These are phyloP conservation scores for Knufia fluminis DNA, from an alignment of 2,329 filamentous ascomycete species.

Conservation along the genomic window DNA sequence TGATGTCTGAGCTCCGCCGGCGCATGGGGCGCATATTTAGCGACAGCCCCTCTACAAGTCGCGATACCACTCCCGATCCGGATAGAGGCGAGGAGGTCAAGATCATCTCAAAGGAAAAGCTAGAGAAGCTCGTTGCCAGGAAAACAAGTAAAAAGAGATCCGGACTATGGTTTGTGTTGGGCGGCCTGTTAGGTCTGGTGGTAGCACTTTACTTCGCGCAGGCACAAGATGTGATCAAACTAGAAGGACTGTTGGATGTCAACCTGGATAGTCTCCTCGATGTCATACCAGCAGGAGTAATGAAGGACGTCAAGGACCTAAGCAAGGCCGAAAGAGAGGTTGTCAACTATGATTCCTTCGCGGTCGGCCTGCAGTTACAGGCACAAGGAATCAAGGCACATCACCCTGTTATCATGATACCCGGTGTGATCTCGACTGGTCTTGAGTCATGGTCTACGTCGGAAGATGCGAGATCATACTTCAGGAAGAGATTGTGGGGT, in stretches of 20 bases:
- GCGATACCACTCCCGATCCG: constrained; percentile 21
- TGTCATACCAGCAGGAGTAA: constrained; percentile 73
- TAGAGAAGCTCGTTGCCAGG: constrained; percentile 27
- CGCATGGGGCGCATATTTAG: constrained; percentile 32
- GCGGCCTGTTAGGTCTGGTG: constrained; percentile 83
- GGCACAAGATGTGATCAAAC: constrained; percentile 78
- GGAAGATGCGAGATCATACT: constrained; percentile 76
- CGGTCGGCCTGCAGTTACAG: constrained; percentile 74
- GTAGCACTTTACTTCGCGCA: constrained; percentile 82
- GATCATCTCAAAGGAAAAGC: constrained; percentile 43
- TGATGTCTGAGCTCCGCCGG: constrained; percentile 34
- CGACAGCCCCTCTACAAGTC: constrained; percentile 20
- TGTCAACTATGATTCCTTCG: constrained; percentile 87
- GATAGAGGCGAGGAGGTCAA: constrained; percentile 35
- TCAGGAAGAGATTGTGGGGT: constrained; percentile 89
- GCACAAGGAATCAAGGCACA: constrained; percentile 70
- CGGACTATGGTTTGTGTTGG: constrained; percentile 75
- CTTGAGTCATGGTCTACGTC: constrained; percentile 94
- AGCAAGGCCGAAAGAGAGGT: constrained; percentile 82
- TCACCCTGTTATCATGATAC: constrained; percentile 93
- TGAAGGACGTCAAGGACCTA: constrained; percentile 77
- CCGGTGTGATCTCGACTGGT: constrained; percentile 93
- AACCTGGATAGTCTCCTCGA: constrained; percentile 82
- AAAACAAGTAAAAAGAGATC: constrained; percentile 59
- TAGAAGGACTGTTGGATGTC: constrained; percentile 60